Evolutionary conservation across 2,329 filamentous ascomycete species (phyloP).

Genomic region (Grosmannia serpens): DNA sequence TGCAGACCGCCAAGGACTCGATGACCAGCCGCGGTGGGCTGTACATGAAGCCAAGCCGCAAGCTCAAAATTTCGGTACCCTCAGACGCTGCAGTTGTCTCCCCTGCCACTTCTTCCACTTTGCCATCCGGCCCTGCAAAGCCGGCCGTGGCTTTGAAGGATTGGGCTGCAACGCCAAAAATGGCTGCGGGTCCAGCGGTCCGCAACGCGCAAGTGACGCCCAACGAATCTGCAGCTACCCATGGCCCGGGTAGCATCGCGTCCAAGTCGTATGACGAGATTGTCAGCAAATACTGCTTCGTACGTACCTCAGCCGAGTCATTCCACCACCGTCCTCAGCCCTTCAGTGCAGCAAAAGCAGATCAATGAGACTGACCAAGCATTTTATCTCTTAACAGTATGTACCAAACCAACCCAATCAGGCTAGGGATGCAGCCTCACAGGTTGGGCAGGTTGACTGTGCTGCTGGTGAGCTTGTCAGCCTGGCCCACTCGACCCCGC

Average conservation of each 20-base stretch:
- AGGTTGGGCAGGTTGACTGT: constrained; percentile 31
- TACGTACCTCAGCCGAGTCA: constrained; percentile 53
- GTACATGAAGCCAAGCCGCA: constrained; percentile 42
- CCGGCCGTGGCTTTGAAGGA: constrained; percentile 10
- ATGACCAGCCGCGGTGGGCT: constrained; percentile 40
- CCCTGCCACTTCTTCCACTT: background rate
- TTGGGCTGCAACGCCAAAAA: constrained; percentile 7
- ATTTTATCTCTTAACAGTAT: constrained; percentile 33
- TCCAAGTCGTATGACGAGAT: constrained; percentile 92
- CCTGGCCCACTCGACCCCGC: constrained; percentile 23
- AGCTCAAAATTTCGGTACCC: constrained; percentile 7
- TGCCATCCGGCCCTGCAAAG: background rate
- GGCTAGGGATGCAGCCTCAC: constrained; percentile 34
- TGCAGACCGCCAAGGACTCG: constrained; percentile 59
- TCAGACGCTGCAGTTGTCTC: background rate
- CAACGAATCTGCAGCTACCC: constrained; percentile 14
- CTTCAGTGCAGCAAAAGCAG: constrained; percentile 20
- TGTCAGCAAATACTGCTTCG: constrained; percentile 99
- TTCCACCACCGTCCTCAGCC: constrained; percentile 8
- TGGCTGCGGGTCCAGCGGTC: constrained; percentile 2
- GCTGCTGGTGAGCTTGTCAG: constrained; percentile 23
- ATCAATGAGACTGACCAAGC: constrained; percentile 7
- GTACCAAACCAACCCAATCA: constrained; percentile 47
- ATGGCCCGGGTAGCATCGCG: constrained; percentile 46
- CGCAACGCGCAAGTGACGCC: constrained; percentile 1